Conservation (phyloP, 1,139 yeast genomes). For the Pneumocystis wakefieldiae region DNA sequence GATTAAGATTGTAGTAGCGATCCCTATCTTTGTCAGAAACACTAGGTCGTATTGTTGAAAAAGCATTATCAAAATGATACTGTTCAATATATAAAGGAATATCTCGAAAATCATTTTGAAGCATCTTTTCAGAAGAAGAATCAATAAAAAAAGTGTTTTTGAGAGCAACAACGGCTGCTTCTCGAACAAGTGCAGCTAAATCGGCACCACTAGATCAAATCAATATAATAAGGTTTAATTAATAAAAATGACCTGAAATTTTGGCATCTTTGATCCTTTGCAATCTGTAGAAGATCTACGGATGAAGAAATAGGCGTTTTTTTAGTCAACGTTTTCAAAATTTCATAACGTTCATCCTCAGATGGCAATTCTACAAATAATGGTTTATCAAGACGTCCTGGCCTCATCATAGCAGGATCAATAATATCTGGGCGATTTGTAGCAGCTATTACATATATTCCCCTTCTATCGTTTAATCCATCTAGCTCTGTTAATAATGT, state of each 20-base stretch:
- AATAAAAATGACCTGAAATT: conserved; percentile 34
- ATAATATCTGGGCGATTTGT: conserved; percentile 97
- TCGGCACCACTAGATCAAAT: conserved; percentile 63
- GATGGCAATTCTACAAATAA: conserved; percentile 80
- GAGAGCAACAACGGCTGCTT: conserved; percentile 80
- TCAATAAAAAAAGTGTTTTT: conserved; percentile 48
- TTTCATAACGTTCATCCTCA: conserved; percentile 61
- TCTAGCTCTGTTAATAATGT: conserved; percentile 86
- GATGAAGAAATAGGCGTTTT: conserved; percentile 57
- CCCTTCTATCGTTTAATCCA: conserved; percentile 83
- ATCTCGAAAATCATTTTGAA: conserved; percentile 24
- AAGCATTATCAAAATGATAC: conserved; percentile 57
- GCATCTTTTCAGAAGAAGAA: conserved; percentile 35
- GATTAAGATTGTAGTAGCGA: conserved; percentile 41
- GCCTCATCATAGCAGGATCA: conserved; percentile 95
- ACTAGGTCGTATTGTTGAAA: conserved; percentile 68
- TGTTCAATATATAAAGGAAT: conserved; percentile 38
- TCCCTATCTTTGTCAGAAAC: conserved; percentile 74
- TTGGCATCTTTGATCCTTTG: conserved; percentile 63
- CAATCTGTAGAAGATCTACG: conserved; percentile 48
- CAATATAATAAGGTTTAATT: neutral
- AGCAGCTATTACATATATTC: conserved; percentile 90
- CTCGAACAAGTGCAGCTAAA: conserved; percentile 76
- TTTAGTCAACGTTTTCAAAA: conserved; percentile 62
- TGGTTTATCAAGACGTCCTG: conserved; percentile 90